Evolutionary conservation across 805 yeast species (phyloP), one percentile per base, ranked within the genome.

Genomic region (Saturnispora zaruensis): DNA sequence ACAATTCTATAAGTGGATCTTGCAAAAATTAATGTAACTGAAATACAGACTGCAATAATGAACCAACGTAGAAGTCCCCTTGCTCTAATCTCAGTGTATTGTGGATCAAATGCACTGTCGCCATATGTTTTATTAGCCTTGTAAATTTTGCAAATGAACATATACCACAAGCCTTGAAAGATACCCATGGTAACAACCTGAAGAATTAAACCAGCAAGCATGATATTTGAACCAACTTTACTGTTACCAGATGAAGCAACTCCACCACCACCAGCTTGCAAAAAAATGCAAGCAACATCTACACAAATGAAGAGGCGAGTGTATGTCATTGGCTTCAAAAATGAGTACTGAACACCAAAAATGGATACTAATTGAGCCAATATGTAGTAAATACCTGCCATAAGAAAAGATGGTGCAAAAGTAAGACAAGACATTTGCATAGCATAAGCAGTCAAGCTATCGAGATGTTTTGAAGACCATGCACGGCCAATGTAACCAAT

Each of bases 231-330:
- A 26, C 57, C 46, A 8, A 24, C 8, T 9, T 28, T 6, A 6
- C 62, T 59, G 38, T 59, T 54, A 3, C 46, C 40, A 6, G 64
- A 53, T 3, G 69, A 61, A 2, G 75, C 70, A 2, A 61, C 57
- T 43, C 83, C 90, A 55, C 91, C 91, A 49, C 93, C 93, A 0
- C 47, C 74, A 53, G 81, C 90, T 66, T 87, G 96, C 20, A 87
- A 60, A 2, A 78, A 66, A 52, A 87, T 68, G 21, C 89, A 75
- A 5, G 79, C 56, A 5, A 84, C 58, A 66, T 88, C 96, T 60
- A 82, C 78, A n/a, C 70, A 55, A 14, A 87, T 76, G 58, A 87
- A 88, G 8, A 83, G 66, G 46, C 76, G 74, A 0, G 89, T 74
- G 58, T 81, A 82, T 57, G 69, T 69, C 70, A 76, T 71, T 9